A percentile compares a stretch with the other conserved stretches of the same genome.
phyloP scores from a whole-genome alignment of 2,329 filamentous ascomycete genomes.

The Stagonosporopsis chrysanthemi region DNA sequence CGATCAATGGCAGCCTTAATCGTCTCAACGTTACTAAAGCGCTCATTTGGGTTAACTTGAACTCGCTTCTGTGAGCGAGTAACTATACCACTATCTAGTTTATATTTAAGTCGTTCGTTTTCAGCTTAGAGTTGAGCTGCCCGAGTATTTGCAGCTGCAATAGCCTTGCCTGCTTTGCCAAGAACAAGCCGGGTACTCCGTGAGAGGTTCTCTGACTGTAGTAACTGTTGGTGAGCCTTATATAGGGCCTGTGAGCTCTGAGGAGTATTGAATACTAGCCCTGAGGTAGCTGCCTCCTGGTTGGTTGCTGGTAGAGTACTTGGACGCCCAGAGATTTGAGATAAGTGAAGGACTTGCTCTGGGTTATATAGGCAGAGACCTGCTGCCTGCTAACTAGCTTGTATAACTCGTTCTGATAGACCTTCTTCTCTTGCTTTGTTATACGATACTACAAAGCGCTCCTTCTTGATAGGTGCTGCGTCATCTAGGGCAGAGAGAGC shows the following conservation, averaged over 20 bases:
- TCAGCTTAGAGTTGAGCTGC: constrained; percentile 14
- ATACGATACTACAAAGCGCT: too few species aligned
- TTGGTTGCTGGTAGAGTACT: not conserved
- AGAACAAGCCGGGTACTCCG: constrained; percentile 5
- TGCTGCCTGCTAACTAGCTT: not conserved
- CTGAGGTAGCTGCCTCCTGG: not conserved
- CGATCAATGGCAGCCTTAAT: too few species aligned
- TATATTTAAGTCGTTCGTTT: constrained; percentile 18
- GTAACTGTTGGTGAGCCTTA: not conserved
- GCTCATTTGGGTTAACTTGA: constrained; percentile 22
- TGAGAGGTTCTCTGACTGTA: not conserved
- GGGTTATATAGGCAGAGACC: too few species aligned
- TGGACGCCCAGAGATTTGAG: not conserved
- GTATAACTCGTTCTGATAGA: not conserved
- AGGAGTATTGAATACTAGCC: not conserved
- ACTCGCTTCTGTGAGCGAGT: constrained; percentile 9
- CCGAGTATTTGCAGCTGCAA: constrained; percentile 13
- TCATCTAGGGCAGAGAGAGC: constrained; percentile 10
- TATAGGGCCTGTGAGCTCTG: not conserved
- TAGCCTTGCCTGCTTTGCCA: constrained; percentile 21
- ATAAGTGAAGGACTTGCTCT: not conserved
- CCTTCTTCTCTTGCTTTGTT: constrained; percentile 16
- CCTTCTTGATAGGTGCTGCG: constrained; percentile 22
- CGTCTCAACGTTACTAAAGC: too few species aligned
- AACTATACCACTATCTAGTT: constrained; percentile 11